phyloP scores from a whole-genome alignment of 495 filamentous ascomycete species.

The Hypoxylon trugodes region DNA sequence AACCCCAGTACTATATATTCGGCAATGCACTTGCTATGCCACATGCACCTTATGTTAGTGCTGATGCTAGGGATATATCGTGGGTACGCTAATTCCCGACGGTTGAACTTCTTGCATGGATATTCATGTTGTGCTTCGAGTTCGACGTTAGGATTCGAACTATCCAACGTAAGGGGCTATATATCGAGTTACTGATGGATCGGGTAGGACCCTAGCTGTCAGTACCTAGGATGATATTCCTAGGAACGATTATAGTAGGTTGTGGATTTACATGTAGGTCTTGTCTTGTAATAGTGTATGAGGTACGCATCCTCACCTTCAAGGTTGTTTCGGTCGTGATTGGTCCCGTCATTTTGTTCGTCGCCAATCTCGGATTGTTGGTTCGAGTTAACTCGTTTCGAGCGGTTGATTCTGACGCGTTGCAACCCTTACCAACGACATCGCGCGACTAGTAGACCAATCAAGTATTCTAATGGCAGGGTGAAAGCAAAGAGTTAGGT shows the following conservation, averaged over 20 bases:
- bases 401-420: slow-evolving; percentile 10
- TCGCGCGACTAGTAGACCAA: slow-evolving; percentile 20
- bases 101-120: neutral
- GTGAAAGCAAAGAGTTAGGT: neutral
- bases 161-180: no score
- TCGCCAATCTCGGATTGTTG: slow-evolving; percentile 10
- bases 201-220: no score
- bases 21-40: slow-evolving; percentile 26
- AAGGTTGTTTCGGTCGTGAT: neutral
- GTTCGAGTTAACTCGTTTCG: neutral
- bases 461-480: neutral
- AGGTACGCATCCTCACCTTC: no score
- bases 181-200: no score
- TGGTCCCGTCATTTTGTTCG: slow-evolving; percentile 1
- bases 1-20: slow-evolving; percentile 7
- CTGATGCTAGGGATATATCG: slow-evolving; percentile 19
- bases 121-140: slow-evolving; percentile 11
- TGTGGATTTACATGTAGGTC: no score
- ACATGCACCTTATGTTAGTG: slow-evolving; percentile 20
- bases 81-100: slow-evolving; percentile 22
- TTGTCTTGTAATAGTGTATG: no score
- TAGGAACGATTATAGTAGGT: neutral
- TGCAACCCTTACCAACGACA: slow-evolving; percentile 2
- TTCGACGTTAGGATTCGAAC: neutral
- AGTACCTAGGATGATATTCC: no score